These are phyloP conservation scores for Kwoniella europaea DNA, from an alignment of 768 basidiomycete genomes.

Conservation along the genomic window DNA sequence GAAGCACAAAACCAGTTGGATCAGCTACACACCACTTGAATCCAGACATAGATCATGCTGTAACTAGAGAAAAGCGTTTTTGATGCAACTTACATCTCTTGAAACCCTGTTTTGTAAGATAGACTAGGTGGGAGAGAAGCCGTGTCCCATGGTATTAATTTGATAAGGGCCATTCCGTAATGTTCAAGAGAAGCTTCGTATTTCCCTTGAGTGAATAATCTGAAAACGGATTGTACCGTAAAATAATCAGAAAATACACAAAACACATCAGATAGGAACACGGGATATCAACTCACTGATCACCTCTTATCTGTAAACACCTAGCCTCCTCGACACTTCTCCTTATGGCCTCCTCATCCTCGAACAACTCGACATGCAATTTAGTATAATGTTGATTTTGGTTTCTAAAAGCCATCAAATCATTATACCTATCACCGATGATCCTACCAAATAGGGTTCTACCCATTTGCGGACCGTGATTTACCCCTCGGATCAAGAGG, in stretches of 20 bases:
- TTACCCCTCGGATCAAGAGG: constrained; percentile 11
- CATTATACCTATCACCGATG: constrained; percentile 20
- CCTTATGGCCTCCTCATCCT: constrained; percentile 1
- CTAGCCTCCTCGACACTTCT: constrained; percentile 10
- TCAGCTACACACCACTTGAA: not conserved
- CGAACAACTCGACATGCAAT: not conserved
- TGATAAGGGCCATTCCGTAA: constrained; percentile 14
- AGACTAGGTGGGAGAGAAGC: not conserved
- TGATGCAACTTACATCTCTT: constrained; percentile 5
- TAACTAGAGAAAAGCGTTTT: not conserved
- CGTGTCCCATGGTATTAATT: constrained; percentile 11
- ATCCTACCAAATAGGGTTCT: constrained; percentile 13
- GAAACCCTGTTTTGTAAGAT: constrained; percentile 8
- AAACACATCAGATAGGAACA: not conserved
- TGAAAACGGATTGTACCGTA: not conserved
- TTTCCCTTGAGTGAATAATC: constrained; percentile 18
- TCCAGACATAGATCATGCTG: not conserved
- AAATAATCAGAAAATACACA: not conserved
- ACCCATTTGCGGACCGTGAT: constrained; percentile 16
- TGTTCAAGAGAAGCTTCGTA: constrained; percentile 20
- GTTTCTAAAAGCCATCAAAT: constrained; percentile 13
- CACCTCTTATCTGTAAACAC: constrained; percentile 3
- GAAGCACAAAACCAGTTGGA: not conserved
- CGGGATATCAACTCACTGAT: constrained; percentile 11
- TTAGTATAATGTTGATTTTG: not conserved